Base-by-base conservation (phyloP, 1,139 yeast genomes). In the Yamadazyma atlantica region DNA sequence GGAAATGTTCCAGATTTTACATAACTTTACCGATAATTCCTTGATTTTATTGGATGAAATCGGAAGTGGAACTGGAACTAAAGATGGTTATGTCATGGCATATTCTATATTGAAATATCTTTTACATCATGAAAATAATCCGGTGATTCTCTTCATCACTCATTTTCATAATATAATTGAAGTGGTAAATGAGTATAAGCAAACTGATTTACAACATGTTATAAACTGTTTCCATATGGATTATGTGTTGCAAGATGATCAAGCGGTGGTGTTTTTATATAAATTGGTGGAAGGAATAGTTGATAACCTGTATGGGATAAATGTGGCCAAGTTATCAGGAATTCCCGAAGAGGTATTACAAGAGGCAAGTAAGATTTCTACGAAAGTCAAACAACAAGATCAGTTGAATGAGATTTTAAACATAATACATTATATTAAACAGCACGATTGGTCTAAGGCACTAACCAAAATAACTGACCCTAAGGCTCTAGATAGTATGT, bases 11-110 rank as follows among this genome's bases (percentile, higher is more conserved):
- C 69, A 71, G 29, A 83, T 85, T 16, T 57, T 85, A 41, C 57
- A 65, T 8, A 53, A 57, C 11, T 63, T 60, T 38, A 73, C 80
- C 2, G 49, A 60, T 4, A 65, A 69, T 31, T 80, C 87, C 1
- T 62, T 85, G 37, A 78, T 85, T 1, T 63, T 90, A 13, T 64
- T 92, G 36, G 98, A 94, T 60, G 99, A 92, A 59, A 75, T 92
- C 46, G 95, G 95, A 3, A 62, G 92, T 36, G 94, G 88, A 4
- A 92, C 98, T 0, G 85, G 96, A 0, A 89, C 97, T 0, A 69
- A 71, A 41, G 98, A 92, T 61, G 98, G 98, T 0, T 83, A 84
- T 26, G 80, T 95, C 0, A 80, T 92, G 25, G 97, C 97, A 0
- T 78, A 81, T 53, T 71, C 95, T 0, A 82, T 92, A 2, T 63